Evolutionary conservation across 2,329 filamentous ascomycete genomes (phyloP), one percentile per base, ranked within the genome.

Genomic region (Albophoma yamanashiensis): DNA sequence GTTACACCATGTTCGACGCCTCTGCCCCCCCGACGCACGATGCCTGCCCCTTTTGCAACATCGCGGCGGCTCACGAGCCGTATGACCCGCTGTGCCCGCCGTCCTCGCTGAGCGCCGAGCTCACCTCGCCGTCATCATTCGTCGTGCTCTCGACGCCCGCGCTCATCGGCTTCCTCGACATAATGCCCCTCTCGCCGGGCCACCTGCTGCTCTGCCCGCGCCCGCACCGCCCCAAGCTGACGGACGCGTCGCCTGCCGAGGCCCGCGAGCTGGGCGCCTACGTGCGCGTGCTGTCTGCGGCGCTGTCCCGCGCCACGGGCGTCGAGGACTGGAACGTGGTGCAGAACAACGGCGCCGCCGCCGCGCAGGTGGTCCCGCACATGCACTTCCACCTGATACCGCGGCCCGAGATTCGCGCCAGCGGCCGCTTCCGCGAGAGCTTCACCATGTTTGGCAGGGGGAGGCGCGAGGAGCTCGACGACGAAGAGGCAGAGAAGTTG

Each of bases 311-410:
- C 58, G 84, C 86, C 0, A 89, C 87, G 2, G 88, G 87, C 12
- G 83, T 91, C 1, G 80, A 79, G 57, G 92, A 97, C 75, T 97
- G 93, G 89, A 99, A 99, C 73, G 86, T 97, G 38, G 91, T 97
- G 59, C 93, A 97, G 77, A 97, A 97, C 72, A 97, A 97, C 67
- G 91, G 93, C 20, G 87, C 87, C 4, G 85, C 91, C 39, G 93
- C 93, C 2, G 92, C 92, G 2, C 93, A 97, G 76, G 91, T 96
- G 20, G 92, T 97, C 2, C 89, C 89, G 27, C 93, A 97, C 73
- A 88, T 95, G 56, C 93, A 99, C 73, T 97, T 95, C 72, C 94
- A 99, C 68, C 82, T 97, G 58, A 95, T 99, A 40, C 93, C 93
- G 0, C 78, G 93, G 43, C 92, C 92, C 0, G 85, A 89, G 75